Conservation (phyloP, 1,139 yeast genomes). For the Suhomyces guaymorum region DNA sequence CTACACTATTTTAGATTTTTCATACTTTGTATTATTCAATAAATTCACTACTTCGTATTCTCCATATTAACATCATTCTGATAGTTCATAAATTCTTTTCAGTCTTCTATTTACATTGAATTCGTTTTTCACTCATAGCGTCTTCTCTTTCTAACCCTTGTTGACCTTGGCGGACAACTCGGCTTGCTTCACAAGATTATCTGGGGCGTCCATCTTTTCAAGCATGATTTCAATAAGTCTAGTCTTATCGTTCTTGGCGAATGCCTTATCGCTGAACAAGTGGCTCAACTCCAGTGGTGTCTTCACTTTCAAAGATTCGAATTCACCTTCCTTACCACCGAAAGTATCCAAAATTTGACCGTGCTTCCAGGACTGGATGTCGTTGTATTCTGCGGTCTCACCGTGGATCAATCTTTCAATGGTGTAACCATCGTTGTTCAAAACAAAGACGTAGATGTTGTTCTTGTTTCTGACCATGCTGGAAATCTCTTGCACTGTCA, state of each 20-base stretch:
- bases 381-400: slow-evolving; percentile 70
- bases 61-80: too few relatives aligned
- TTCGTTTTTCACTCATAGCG: too few relatives aligned
- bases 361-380: slow-evolving; percentile 81
- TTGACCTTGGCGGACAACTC: slow-evolving; percentile 73
- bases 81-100: too few relatives aligned
- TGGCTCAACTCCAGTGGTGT: slow-evolving; percentile 66
- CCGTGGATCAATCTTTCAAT: slow-evolving; percentile 90
- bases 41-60: too few relatives aligned
- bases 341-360: slow-evolving; percentile 64
- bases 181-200: slow-evolving; percentile 59
- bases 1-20: too few relatives aligned
- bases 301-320: slow-evolving; percentile 53
- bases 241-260: slow-evolving; percentile 61
- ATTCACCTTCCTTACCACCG: slow-evolving; percentile 56
- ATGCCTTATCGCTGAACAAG: slow-evolving; percentile 52
- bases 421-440: slow-evolving; percentile 89
- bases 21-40: too few relatives aligned
- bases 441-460: slow-evolving; percentile 75
- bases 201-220: slow-evolving; percentile 75
- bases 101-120: too few relatives aligned
- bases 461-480: slow-evolving; percentile 77
- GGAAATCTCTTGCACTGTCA: slow-evolving; percentile 83
- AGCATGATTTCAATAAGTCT: slow-evolving; percentile 77
- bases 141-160: slow-evolving; percentile 3